Base-by-base conservation (phyloP, 2,329 filamentous ascomycete species). In the Trichoderma gracile region DNA sequence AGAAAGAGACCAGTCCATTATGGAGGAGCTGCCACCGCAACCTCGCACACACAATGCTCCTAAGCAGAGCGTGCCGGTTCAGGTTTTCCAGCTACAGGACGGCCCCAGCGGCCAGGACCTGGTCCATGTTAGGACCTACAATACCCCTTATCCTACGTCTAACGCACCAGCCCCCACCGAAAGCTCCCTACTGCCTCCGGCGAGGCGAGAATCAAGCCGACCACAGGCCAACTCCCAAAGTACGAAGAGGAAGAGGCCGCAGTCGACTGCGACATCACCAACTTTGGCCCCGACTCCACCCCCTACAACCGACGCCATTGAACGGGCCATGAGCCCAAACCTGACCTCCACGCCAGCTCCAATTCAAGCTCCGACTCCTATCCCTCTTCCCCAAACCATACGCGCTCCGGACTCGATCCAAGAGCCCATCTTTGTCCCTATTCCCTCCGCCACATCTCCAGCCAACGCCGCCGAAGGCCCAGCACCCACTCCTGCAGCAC, bases 1-100 rank as follows among this genome's bases (percentile, higher is more conserved):
- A 43, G 86, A 91, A 25, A 82, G 86, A 15, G 77, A 80, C 14
- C 80, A 81, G 64, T 71, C 78, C n/a, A 69, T 79, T 8, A 74
- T 77, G 73, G 17, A 74, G 19, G 61, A 50, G 43, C 42, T 59
- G 8, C 61, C 65, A 33, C 61, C 54, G 12, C 61, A 45, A n/a
- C 60, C 25, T 8, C 27, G 43, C 19, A 6, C n/a, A 3, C 70
- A 67, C 12, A 72, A 67, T 54, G 69, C 79, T 65, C 64, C 74
- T 69, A 69, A 76, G 9, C 79, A 78, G 63, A 72, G 74, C 45
- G 72, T 78, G 23, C 78, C 78, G 1, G 73, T 78, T 67, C 82
- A 85, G 15, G 78, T 81, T 14, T 82, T 78, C 54, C 73, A 76
- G 58, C 72, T 79, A 54, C 76, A 74, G 66, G 73, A 73, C 57